These are phyloP conservation scores for Euphorbia celastroides DNA, from an alignment of 441 rosid genomes.

Conservation along the genomic window DNA sequence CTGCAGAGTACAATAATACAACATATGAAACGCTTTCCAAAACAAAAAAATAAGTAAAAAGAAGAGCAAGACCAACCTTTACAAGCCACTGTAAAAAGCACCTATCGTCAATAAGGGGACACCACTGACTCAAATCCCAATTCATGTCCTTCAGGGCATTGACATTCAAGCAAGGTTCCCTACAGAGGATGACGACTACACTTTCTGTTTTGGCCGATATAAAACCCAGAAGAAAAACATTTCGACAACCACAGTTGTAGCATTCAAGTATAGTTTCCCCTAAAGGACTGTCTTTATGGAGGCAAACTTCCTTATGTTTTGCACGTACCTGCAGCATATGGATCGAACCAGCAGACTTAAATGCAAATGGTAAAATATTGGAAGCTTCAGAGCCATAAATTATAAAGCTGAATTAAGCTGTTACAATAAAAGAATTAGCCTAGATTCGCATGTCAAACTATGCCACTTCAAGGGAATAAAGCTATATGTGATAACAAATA, in stretches of 20 bases:
- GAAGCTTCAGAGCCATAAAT: not conserved
- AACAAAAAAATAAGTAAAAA: constrained; percentile 7
- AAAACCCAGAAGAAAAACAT: constrained; percentile 96
- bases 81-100: constrained; percentile 99
- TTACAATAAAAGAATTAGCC: not conserved
- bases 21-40: constrained; percentile 20
- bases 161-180: constrained; percentile 97
- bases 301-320: constrained; percentile 99
- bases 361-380: constrained; percentile 5
- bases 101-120: constrained; percentile 97
- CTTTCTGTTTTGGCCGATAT: constrained; percentile 98
- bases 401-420: not conserved
- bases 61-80: constrained; percentile 53
- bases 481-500: not conserved
- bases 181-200: constrained; percentile 95
- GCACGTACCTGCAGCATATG: constrained; percentile 82
- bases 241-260: constrained; percentile 97
- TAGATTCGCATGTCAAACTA: not conserved
- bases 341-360: constrained; percentile 13
- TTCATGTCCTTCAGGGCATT: constrained; percentile 99
- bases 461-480: not conserved
- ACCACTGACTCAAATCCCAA: constrained; percentile 99
- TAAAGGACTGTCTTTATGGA: constrained; percentile 96
- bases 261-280: constrained; percentile 99
- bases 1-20: constrained; percentile 33